These are phyloP conservation scores for Candida montana DNA, from an alignment of 805 yeast species.

Conservation along the genomic window DNA sequence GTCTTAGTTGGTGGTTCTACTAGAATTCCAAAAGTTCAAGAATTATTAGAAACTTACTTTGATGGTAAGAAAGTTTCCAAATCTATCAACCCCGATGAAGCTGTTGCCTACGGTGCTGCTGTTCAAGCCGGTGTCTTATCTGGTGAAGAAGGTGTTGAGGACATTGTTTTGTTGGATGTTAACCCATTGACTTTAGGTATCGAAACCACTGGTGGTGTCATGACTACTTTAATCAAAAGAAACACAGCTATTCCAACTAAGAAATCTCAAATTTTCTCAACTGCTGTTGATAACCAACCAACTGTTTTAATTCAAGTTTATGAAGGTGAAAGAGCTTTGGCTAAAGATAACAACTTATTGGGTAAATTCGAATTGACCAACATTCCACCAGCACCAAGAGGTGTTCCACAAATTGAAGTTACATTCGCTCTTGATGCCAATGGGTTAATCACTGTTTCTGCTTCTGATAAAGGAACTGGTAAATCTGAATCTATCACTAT, in stretches of 20 bases:
- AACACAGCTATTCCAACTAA: slow-evolving; percentile 94
- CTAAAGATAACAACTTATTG: slow-evolving; percentile 85
- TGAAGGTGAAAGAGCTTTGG: slow-evolving; percentile 95
- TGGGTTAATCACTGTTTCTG: slow-evolving; percentile 81
- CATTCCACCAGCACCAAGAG: slow-evolving; percentile 89
- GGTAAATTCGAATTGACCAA: slow-evolving; percentile 85
- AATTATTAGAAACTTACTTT: slow-evolving; percentile 83
- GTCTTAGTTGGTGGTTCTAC: slow-evolving; percentile 99
- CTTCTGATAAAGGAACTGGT: slow-evolving; percentile 93
- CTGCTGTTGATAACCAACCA: slow-evolving; percentile 95
- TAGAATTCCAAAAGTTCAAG: slow-evolving; percentile 97
- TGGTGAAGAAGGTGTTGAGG: slow-evolving; percentile 92
- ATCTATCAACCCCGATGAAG: slow-evolving; percentile 99
- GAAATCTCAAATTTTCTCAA: slow-evolving; percentile 91
- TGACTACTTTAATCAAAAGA: slow-evolving; percentile 93
- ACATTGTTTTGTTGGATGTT: slow-evolving; percentile 84
- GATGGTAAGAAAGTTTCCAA: slow-evolving; percentile 94
- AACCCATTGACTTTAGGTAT: slow-evolving; percentile 93
- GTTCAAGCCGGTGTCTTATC: slow-evolving; percentile 97
- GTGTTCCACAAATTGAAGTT: slow-evolving; percentile 86
- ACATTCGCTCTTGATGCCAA: slow-evolving; percentile 85
- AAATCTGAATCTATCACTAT: slow-evolving; percentile 86
- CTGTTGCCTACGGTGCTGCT: slow-evolving; percentile 99
- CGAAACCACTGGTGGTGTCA: slow-evolving; percentile 96
- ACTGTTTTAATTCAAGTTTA: slow-evolving; percentile 90